These are phyloP conservation scores for Aspergillus sp. DNA, from an alignment of 2,329 filamentous ascomycete species.

Conservation along the genomic window DNA sequence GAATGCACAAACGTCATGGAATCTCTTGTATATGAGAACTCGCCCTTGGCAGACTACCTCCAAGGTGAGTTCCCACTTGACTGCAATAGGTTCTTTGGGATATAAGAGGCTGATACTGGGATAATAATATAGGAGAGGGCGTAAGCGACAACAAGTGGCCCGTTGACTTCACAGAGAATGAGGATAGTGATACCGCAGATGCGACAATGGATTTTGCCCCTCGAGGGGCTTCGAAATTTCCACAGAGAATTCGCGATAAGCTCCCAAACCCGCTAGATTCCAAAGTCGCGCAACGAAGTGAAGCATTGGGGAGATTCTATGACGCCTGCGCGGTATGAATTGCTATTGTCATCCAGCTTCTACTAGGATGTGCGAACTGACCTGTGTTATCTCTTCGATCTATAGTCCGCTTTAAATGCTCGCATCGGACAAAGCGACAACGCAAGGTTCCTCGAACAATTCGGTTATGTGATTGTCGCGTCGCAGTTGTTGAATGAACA, in stretches of 20 bases:
- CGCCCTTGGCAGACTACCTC: conserved; percentile 81
- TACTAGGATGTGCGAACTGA: background rate
- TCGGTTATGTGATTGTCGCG: conserved; percentile 86
- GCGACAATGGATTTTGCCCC: conserved; percentile 42
- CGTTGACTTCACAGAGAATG: conserved; percentile 19
- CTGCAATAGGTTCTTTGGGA: background rate
- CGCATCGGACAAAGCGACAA: conserved; percentile 69
- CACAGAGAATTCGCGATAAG: conserved; percentile 42
- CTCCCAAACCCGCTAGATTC: conserved; percentile 44
- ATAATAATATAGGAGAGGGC: conserved; percentile 36
- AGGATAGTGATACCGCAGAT: conserved; percentile 23
- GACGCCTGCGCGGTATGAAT: conserved; percentile 42
- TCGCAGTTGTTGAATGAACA: conserved; percentile 75
- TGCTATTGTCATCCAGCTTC: background rate
- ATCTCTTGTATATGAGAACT: conserved; percentile 76
- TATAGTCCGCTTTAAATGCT: conserved; percentile 28
- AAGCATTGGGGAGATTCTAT: conserved; percentile 35
- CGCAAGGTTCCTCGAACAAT: conserved; percentile 79
- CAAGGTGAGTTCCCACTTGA: conserved; percentile 56
- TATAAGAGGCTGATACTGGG: conserved; percentile 6
- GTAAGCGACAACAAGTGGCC: conserved; percentile 37
- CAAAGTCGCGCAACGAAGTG: conserved; percentile 21
- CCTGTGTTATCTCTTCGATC: background rate
- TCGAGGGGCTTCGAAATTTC: conserved; percentile 43
- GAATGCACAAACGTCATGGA: conserved; percentile 59